phyloP scores from a whole-genome alignment of 2,329 filamentous ascomycete species.

The Clarireedia paspali region DNA sequence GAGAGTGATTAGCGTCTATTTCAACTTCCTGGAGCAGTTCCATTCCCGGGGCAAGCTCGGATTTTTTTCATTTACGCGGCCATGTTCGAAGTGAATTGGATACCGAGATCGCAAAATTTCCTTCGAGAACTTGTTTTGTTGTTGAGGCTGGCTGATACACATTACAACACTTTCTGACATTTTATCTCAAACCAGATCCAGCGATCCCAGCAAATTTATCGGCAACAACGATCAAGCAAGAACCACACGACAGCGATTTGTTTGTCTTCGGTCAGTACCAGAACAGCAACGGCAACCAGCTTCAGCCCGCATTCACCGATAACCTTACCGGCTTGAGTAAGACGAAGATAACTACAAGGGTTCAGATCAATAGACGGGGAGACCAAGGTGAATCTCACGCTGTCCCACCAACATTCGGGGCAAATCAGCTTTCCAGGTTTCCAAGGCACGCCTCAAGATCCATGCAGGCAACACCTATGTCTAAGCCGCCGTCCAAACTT shows the following conservation, averaged over 20 bases:
- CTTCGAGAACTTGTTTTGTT: background rate
- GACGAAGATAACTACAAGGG: background rate
- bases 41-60: too few relatives aligned
- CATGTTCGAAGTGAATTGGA: background rate
- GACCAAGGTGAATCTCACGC: background rate
- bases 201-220: background rate
- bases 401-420: constrained; percentile 1
- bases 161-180: background rate
- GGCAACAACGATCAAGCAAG: constrained; percentile 1
- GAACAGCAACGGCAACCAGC: background rate
- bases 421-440: background rate
- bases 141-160: background rate
- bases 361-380: background rate
- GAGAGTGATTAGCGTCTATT: too few relatives aligned
- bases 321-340: background rate
- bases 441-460: background rate
- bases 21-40: too few relatives aligned
- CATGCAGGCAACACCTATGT: background rate
- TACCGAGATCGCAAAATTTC: background rate
- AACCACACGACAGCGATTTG: background rate
- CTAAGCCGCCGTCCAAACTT: constrained; percentile 4
- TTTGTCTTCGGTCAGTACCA: constrained; percentile 3
- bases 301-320: background rate
- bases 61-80: too few relatives aligned
- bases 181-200: background rate